Percentiles rank a stretch among this genome's conserved stretches.
phyloP scores from a whole-genome alignment of 768 basidiomycete species.

The Trametes cingulata region DNA sequence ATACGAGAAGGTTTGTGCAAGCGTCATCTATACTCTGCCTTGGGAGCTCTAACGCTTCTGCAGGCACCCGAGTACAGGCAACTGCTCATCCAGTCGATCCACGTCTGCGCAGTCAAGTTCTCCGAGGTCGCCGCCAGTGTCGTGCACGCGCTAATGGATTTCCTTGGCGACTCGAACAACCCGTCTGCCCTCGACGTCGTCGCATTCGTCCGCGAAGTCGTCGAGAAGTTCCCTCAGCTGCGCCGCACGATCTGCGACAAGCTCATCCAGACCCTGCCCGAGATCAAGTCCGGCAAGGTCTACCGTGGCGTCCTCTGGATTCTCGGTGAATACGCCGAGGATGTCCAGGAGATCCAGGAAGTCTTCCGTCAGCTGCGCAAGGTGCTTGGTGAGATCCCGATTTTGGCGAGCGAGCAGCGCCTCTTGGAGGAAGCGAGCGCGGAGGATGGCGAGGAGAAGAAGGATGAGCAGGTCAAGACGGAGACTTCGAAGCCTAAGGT shows the following conservation, averaged over 20 bases:
- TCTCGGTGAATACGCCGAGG: slow-evolving; percentile 90
- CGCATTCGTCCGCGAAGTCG: slow-evolving; percentile 87
- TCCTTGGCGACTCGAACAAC: slow-evolving; percentile 93
- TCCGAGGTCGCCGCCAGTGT: slow-evolving; percentile 96
- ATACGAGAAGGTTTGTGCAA: slow-evolving; percentile 75
- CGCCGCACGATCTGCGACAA: slow-evolving; percentile 83
- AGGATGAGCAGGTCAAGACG: slow-evolving; percentile 51
- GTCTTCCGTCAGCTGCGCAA: slow-evolving; percentile 79
- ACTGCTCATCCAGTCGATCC: slow-evolving; percentile 95
- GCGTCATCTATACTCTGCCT: not conserved
- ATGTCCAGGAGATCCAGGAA: slow-evolving; percentile 62
- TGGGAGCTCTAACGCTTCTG: not conserved
- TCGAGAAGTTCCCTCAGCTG: slow-evolving; percentile 93
- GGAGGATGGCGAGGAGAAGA: slow-evolving; percentile 49
- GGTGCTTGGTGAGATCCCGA: slow-evolving; percentile 95
- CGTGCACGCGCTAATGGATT: slow-evolving; percentile 91
- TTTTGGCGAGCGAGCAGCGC: slow-evolving; percentile 86
- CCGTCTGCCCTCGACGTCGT: slow-evolving; percentile 96
- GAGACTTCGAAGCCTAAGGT: slow-evolving; percentile 68
- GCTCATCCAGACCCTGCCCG: slow-evolving; percentile 74
- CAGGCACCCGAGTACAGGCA: slow-evolving; percentile 95
- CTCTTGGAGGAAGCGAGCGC: slow-evolving; percentile 75
- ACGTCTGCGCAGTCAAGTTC: slow-evolving; percentile 94
- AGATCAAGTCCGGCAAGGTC: slow-evolving; percentile 96
- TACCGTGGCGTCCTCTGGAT: slow-evolving; percentile 98